Percentiles rank a stretch among this genome's conserved stretches.
These are phyloP conservation scores for Phytophthora pseudosyringae DNA, from an alignment of 352 stramenopile genomes.

Conservation along the genomic window DNA sequence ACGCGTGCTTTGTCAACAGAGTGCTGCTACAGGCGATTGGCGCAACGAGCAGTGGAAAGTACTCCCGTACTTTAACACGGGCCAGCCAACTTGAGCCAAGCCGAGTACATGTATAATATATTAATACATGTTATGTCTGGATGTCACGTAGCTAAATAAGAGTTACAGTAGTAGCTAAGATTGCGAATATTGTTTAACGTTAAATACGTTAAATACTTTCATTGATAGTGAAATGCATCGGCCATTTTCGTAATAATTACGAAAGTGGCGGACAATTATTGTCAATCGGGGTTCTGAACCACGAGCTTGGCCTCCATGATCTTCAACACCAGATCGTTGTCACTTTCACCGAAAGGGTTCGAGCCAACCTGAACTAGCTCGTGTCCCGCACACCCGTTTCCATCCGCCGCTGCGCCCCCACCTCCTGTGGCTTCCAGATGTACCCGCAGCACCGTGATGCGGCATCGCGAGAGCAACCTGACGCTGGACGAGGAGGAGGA, in stretches of 20 bases:
- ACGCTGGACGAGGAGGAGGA: slow-evolving; percentile 72
- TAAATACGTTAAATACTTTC: too few species aligned
- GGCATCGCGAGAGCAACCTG: slow-evolving; percentile 70
- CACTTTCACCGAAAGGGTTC: slow-evolving; percentile 73
- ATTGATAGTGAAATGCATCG: too few species aligned
- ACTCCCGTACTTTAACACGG: too few species aligned
- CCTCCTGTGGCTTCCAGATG: slow-evolving; percentile 14
- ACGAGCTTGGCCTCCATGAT: slow-evolving; percentile 77
- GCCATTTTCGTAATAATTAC: too few species aligned
- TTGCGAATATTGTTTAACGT: too few species aligned
- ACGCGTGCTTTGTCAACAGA: slow-evolving; percentile 7
- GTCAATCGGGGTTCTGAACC: slow-evolving; percentile 69
- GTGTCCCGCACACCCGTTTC: background rate
- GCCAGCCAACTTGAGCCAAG: too few species aligned
- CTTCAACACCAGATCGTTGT: slow-evolving; percentile 73
- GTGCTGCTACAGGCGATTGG: slow-evolving; percentile 8
- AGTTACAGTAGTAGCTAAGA: too few species aligned
- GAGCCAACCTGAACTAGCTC: slow-evolving; percentile 72
- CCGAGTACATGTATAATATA: too few species aligned
- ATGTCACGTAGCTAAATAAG: too few species aligned
- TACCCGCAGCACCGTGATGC: slow-evolving; percentile 39
- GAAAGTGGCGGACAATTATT: too few species aligned
- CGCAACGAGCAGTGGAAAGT: background rate
- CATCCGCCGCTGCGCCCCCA: background rate
- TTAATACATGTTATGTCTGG: too few species aligned